Conservation (phyloP, 1,284 basidiomycete species). For the Cystobasidiaceae sp. region DNA sequence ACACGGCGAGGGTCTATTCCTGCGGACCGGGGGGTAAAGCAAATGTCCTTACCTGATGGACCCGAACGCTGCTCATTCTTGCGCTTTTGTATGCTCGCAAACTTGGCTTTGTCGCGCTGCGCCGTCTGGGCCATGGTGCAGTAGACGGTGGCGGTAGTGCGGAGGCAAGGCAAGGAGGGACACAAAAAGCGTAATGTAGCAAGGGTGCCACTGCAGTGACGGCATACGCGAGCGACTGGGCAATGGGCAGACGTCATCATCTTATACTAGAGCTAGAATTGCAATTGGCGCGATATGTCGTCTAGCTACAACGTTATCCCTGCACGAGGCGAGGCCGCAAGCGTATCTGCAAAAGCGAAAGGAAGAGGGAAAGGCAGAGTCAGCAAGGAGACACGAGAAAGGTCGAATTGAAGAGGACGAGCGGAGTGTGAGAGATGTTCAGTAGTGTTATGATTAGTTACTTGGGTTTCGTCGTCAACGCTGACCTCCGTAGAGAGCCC, state of each 20-base stretch:
- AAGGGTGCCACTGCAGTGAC: too few relatives aligned
- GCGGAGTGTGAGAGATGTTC: neutral
- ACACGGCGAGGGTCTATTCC: too few relatives aligned
- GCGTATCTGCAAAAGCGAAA: too few relatives aligned
- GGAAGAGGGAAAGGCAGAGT: neutral
- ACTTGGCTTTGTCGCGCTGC: slow-evolving; percentile 10
- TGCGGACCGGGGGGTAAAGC: too few relatives aligned
- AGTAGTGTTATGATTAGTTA: slow-evolving; percentile 29
- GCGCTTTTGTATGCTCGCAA: slow-evolving; percentile 19
- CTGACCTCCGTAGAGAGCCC: slow-evolving; percentile 22
- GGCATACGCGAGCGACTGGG: too few relatives aligned
- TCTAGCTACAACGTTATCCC: too few relatives aligned
- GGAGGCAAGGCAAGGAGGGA: neutral
- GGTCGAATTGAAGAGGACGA: neutral
- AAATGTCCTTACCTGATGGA: slow-evolving; percentile 9
- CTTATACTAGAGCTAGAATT: too few relatives aligned
- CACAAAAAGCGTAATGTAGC: too few relatives aligned
- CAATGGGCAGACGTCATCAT: too few relatives aligned
- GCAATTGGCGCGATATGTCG: too few relatives aligned
- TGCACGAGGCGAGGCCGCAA: too few relatives aligned
- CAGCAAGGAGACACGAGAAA: neutral
- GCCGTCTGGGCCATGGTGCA: slow-evolving; percentile 1
- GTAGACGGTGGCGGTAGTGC: neutral
- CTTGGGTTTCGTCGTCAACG: slow-evolving; percentile 28
- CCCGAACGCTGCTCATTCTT: neutral